phyloP scores from a whole-genome alignment of 768 basidiomycete species.

The Fibroporia radiculosa region DNA sequence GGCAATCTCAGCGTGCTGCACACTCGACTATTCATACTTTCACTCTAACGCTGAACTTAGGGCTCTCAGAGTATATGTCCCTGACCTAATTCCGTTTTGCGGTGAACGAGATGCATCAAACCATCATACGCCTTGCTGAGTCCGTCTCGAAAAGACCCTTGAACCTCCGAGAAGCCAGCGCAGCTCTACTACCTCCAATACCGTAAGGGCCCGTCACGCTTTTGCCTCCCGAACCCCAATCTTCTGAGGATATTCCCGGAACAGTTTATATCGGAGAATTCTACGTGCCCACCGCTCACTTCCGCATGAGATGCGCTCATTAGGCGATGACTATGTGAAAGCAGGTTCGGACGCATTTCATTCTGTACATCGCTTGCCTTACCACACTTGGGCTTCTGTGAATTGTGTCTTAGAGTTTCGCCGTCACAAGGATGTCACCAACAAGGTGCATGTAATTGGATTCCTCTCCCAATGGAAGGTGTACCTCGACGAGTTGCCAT shows the following conservation, averaged over 20 bases:
- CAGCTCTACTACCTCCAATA: slow-evolving; percentile 71
- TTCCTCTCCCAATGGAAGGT: slow-evolving; percentile 95
- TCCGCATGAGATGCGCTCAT: slow-evolving; percentile 69
- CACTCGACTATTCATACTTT: too few relatives aligned
- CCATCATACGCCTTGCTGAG: slow-evolving; percentile 42
- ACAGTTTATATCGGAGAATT: slow-evolving; percentile 73
- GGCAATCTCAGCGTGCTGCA: too few relatives aligned
- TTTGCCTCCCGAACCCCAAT: not conserved
- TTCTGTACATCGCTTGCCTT: not conserved
- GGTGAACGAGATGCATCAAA: slow-evolving; percentile 37
- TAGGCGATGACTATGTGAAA: slow-evolving; percentile 86
- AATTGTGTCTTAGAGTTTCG: slow-evolving; percentile 76
- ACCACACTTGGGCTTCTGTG: too few relatives aligned
- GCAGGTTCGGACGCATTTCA: slow-evolving; percentile 38
- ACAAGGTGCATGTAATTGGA: slow-evolving; percentile 88
- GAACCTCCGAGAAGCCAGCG: slow-evolving; percentile 54
- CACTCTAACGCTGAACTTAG: too few relatives aligned
- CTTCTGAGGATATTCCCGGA: not conserved
- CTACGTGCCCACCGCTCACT: slow-evolving; percentile 73
- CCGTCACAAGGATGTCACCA: slow-evolving; percentile 67
- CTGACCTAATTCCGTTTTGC: too few relatives aligned
- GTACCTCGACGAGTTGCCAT: slow-evolving; percentile 72
- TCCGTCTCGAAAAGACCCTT: slow-evolving; percentile 51
- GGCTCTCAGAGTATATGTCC: too few relatives aligned
- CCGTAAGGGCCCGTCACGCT: slow-evolving; percentile 42